These are phyloP conservation scores for Chernovozyma sophiae-reginae DNA, from an alignment of 1,139 yeast genomes.

Conservation along the genomic window DNA sequence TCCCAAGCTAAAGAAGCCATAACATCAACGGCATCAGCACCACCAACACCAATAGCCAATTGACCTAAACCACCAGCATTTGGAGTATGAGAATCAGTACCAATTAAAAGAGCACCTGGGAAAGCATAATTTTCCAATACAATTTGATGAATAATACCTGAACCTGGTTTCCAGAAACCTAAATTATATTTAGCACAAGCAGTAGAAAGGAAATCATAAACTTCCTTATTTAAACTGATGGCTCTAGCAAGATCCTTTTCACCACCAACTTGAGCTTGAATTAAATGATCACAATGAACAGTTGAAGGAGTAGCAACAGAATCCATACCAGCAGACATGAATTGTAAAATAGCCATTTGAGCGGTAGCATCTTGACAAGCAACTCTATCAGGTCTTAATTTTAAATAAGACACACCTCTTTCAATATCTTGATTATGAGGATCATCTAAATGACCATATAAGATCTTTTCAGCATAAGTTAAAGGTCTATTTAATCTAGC, in stretches of 20 bases:
- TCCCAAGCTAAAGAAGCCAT: constrained; percentile 97
- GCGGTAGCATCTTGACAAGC: constrained; percentile 99
- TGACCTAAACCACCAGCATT: constrained; percentile 99
- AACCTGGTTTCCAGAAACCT: constrained; percentile 99
- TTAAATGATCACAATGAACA: constrained; percentile 98
- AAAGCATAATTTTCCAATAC: constrained; percentile 95
- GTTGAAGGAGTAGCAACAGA: constrained; percentile 95
- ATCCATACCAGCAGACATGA: constrained; percentile 96
- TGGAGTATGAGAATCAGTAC: constrained; percentile 99
- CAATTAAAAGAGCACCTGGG: constrained; percentile 97
- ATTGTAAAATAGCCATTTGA: constrained; percentile 98
- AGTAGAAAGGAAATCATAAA: constrained; percentile 87
- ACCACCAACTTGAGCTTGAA: constrained; percentile 96
- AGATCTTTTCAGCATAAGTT: constrained; percentile 94
- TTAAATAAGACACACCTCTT: constrained; percentile 94
- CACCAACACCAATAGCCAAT: constrained; percentile 99
- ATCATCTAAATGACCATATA: constrained; percentile 94
- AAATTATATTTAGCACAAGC: constrained; percentile 97
- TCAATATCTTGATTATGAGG: constrained; percentile 94
- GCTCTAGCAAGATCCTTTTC: constrained; percentile 91
- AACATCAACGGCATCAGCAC: constrained; percentile 99
- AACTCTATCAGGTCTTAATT: constrained; percentile 98
- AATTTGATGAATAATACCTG: constrained; percentile 98
- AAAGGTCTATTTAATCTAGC: constrained; percentile 87
- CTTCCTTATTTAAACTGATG: constrained; percentile 90